These are phyloP conservation scores for Flagelloscypha sp. DNA, from an alignment of 768 basidiomycete species.

Conservation along the genomic window DNA sequence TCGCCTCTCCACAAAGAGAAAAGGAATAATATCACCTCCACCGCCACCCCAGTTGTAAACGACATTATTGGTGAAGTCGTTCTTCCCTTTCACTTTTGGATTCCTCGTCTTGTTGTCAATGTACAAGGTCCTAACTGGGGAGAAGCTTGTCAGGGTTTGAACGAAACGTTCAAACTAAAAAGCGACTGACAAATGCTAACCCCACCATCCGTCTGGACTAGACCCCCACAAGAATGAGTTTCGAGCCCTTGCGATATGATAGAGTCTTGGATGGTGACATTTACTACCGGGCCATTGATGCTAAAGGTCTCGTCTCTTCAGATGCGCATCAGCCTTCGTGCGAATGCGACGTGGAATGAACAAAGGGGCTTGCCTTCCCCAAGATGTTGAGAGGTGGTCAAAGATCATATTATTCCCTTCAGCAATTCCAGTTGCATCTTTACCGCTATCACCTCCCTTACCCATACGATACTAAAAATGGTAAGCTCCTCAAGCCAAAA, in stretches of 20 bases:
- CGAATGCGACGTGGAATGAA: no score
- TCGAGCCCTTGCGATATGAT: conserved; percentile 29
- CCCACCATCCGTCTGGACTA: conserved; percentile 27
- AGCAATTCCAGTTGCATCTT: conserved; percentile 27
- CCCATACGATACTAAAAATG: background rate
- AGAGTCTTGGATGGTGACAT: conserved; percentile 26
- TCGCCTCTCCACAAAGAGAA: background rate
- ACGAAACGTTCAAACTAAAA: no score
- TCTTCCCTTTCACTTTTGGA: conserved; percentile 29
- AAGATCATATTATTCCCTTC: conserved; percentile 29
- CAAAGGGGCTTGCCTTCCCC: conserved; percentile 13
- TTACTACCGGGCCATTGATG: conserved; percentile 28
- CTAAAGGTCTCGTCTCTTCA: conserved; percentile 27
- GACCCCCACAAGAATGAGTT: conserved; percentile 28
- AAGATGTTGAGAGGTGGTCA: conserved; percentile 27
- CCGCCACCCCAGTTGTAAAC: conserved; percentile 25
- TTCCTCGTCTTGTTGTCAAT: conserved; percentile 30
- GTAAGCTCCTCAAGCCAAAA: background rate
- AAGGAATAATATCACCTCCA: conserved; percentile 11
- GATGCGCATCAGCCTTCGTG: no score
- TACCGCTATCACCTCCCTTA: conserved; percentile 24
- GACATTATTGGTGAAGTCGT: conserved; percentile 29
- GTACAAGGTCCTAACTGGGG: conserved; percentile 26
- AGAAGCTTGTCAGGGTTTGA: no score
- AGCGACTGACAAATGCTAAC: no score